Conservation (phyloP, 1,139 yeast genomes). For the Candida tetrigidarum region DNA sequence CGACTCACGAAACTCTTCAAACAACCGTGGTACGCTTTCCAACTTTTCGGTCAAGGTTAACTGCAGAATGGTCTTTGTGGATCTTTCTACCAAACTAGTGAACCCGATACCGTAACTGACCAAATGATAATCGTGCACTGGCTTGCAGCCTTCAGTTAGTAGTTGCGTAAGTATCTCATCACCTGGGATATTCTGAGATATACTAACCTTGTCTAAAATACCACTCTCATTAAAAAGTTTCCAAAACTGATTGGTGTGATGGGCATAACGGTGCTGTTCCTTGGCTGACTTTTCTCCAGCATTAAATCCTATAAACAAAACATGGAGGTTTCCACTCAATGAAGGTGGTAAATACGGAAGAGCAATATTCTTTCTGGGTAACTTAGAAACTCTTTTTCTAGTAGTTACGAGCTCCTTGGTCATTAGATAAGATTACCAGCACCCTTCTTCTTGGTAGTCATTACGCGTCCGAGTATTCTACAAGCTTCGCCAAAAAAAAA, state of each 20-base stretch:
- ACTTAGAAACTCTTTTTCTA: not conserved
- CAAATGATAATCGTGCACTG: conserved; percentile 50
- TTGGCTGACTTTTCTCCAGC: conserved; percentile 71
- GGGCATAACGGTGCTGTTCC: conserved; percentile 76
- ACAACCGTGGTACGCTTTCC: conserved; percentile 56
- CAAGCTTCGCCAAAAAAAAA: not conserved
- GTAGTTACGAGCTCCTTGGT: too few relatives aligned
- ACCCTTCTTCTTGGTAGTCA: not conserved
- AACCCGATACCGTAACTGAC: conserved; percentile 61
- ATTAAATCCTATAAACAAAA: conserved; percentile 73
- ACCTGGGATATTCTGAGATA: not conserved
- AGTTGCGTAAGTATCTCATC: conserved; percentile 6
- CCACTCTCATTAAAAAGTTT: conserved; percentile 59
- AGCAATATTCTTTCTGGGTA: not conserved
- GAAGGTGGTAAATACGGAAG: conserved; percentile 39
- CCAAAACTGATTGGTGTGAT: conserved; percentile 73
- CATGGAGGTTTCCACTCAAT: conserved; percentile 31
- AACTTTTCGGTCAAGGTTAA: conserved; percentile 56
- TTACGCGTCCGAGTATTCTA: not conserved
- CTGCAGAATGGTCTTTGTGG: conserved; percentile 65
- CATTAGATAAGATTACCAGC: too few relatives aligned
- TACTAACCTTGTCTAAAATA: conserved; percentile 34
- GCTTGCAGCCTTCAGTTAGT: conserved; percentile 43
- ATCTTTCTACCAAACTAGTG: conserved; percentile 70
- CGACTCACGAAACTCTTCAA: conserved; percentile 44